Evolutionary conservation across 2,329 filamentous ascomycete genomes (phyloP), one percentile per base, ranked within the genome.

Genomic region (Diatrype stigma): DNA sequence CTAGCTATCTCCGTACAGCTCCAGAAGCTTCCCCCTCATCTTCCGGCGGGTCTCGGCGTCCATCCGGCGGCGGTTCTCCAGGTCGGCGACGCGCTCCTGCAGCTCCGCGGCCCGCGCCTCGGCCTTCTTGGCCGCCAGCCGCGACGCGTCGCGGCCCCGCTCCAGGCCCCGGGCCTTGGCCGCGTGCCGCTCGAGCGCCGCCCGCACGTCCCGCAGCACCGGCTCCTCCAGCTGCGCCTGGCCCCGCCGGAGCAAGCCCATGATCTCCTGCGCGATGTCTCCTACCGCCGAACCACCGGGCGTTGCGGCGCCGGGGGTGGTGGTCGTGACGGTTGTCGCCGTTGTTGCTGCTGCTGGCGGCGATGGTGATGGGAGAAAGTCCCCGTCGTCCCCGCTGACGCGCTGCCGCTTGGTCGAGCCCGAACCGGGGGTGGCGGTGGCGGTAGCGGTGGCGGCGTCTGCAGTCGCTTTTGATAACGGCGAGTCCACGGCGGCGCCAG

Each of bases 121-220:
- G 56, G 84, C 85, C 4, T 76, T 74, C 62, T 81, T 84, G 32
- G 89, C 62, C 3, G 78, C 79, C 8, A 79, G 66, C n/a, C 88
- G 72, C 3, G 80, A 77, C 6, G 86, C 79, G 53, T 93, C 87
- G 2, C 87, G 74, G 0, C 86, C 86, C 54, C 78, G 78, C 37
- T 75, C 73, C 19, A 88, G 74, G 0, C 87, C 88, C 59, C 79
- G 80, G 0, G 77, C 75, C 47, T 75, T 77, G 47, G 84, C 68
- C 16, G 81, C 78, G 56, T 88, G 76, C 42, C 70, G 78, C 34
- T 76, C 73, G 30, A 89, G 70, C 7, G 80, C 58, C 22, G 57
- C 52, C 1, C 67, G 65, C 2, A 86, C 64, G 21, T 63, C 67
- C 2, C 57, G 51, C 4, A 72, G 65, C 1, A 72, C 68, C 0